Conservation (phyloP, 139 green algal genomes). For the Tetraselmis chui region DNA sequence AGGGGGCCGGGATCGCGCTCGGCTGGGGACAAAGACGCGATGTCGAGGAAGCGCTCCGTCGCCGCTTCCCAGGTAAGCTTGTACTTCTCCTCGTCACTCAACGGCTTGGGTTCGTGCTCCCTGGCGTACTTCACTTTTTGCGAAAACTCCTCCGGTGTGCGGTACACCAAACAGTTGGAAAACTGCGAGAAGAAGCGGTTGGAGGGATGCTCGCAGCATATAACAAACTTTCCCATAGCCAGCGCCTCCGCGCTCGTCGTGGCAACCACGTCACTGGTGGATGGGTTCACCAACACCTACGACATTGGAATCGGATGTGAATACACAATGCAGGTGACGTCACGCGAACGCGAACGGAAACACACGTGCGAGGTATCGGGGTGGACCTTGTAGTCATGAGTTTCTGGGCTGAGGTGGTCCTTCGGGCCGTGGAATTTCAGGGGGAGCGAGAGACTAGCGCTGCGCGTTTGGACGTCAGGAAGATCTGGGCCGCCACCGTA, state of each 20-base stretch:
- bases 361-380: no score
- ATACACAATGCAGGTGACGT: no score
- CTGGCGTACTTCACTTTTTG: slow-evolving; percentile 63
- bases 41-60: slow-evolving; percentile 88
- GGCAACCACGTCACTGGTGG: slow-evolving; percentile 43
- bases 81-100: slow-evolving; percentile 62
- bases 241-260: slow-evolving; percentile 55
- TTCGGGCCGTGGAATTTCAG: slow-evolving; percentile 77
- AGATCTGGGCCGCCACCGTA: slow-evolving; percentile 89
- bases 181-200: slow-evolving; percentile 50
- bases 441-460: slow-evolving; percentile 26
- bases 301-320: no score
- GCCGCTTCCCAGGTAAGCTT: slow-evolving; percentile 91
- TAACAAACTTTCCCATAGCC: slow-evolving; percentile 58
- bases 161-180: slow-evolving; percentile 41
- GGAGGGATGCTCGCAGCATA: slow-evolving; percentile 42
- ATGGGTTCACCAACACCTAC: slow-evolving; percentile 43
- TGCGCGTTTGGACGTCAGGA: slow-evolving; percentile 32
- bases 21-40: slow-evolving; percentile 49
- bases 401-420: slow-evolving; percentile 79
- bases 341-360: no score
- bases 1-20: slow-evolving; percentile 27
- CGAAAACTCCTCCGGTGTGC: slow-evolving; percentile 80
- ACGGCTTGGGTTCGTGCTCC: slow-evolving; percentile 59
- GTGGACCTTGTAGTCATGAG: slow-evolving; percentile 82